Percentiles rank a stretch among this genome's conserved stretches.
These are phyloP conservation scores for Grigorovia humatica DNA, from an alignment of 805 yeast genomes.

Conservation along the genomic window DNA sequence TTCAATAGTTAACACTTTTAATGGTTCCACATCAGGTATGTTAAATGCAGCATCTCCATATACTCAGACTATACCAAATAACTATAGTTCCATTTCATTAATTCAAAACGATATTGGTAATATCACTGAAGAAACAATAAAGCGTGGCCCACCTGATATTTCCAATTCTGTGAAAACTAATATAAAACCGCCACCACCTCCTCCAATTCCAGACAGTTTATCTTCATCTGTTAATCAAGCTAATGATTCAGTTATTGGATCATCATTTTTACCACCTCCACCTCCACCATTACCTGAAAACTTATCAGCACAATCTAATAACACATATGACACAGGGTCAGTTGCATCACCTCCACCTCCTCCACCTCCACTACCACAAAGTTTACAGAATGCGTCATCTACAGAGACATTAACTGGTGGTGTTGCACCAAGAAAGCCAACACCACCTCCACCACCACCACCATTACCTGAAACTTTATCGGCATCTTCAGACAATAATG, in stretches of 20 bases:
- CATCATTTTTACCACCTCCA: constrained; percentile 11
- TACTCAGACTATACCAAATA: background rate
- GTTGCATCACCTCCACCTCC: constrained; percentile 9
- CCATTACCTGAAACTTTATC: constrained; percentile 3
- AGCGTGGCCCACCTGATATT: background rate
- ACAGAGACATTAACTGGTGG: constrained; percentile 12
- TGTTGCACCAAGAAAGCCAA: constrained; percentile 26
- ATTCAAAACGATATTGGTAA: background rate
- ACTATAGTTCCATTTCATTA: background rate
- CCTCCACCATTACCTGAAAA: constrained; percentile 10
- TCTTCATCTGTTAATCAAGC: background rate
- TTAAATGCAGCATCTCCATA: background rate
- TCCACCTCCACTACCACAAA: constrained; percentile 7
- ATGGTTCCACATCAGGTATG: background rate
- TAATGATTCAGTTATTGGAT: background rate
- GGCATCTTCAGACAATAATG: background rate
- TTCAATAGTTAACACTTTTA: background rate
- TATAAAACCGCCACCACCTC: constrained; percentile 22
- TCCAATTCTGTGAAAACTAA: background rate
- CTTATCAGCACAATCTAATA: background rate
- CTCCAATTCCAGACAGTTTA: constrained; percentile 7
- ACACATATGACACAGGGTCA: background rate
- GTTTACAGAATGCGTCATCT: background rate
- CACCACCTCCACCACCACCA: constrained; percentile 29
- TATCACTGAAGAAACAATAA: background rate